Evolutionary conservation across 306 rosid genomes (phyloP).

Genomic region (Quercus glauca): DNA sequence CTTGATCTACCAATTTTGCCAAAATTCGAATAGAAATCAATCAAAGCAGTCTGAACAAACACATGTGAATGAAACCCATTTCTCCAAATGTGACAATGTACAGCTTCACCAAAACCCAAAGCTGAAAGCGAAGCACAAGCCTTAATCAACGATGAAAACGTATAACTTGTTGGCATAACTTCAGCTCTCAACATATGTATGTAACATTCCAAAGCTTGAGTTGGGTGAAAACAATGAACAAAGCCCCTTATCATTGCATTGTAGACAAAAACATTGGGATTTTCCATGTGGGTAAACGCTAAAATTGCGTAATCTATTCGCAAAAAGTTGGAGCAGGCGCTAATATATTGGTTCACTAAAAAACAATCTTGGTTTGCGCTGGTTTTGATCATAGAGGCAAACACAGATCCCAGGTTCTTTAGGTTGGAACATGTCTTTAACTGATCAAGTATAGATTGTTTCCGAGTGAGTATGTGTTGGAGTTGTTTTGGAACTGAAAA

Average conservation of each 20-base stretch:
- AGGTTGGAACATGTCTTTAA: neutral
- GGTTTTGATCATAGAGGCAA: slow-evolving; percentile 35
- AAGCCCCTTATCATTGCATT: too few relatives aligned
- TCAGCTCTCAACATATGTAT: slow-evolving; percentile 36
- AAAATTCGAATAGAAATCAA: slow-evolving; percentile 58
- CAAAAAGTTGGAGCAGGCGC: too few relatives aligned
- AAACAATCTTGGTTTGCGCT: too few relatives aligned
- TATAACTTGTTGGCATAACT: slow-evolving; percentile 62
- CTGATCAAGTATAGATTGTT: slow-evolving; percentile 27
- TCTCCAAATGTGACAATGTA: slow-evolving; percentile 69
- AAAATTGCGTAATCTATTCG: too few relatives aligned
- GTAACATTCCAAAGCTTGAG: slow-evolving; percentile 42
- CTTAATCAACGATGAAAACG: slow-evolving; percentile 59
- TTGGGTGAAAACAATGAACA: too few relatives aligned
- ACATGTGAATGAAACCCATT: slow-evolving; percentile 52
- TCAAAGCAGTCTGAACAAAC: slow-evolving; percentile 67
- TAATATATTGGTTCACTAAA: too few relatives aligned
- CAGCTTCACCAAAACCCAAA: slow-evolving; percentile 39
- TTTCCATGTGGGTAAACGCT: too few relatives aligned
- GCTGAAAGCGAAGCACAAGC: slow-evolving; percentile 43
- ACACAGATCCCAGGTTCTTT: slow-evolving; percentile 45
- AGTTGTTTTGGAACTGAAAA: slow-evolving; percentile 7
- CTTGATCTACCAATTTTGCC: slow-evolving; percentile 28
- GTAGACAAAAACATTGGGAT: too few relatives aligned
- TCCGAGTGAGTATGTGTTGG: slow-evolving; percentile 1